Evolutionary conservation across 2,329 filamentous ascomycete genomes (phyloP).

Genomic region (Arthrobotrys entomopaga): DNA sequence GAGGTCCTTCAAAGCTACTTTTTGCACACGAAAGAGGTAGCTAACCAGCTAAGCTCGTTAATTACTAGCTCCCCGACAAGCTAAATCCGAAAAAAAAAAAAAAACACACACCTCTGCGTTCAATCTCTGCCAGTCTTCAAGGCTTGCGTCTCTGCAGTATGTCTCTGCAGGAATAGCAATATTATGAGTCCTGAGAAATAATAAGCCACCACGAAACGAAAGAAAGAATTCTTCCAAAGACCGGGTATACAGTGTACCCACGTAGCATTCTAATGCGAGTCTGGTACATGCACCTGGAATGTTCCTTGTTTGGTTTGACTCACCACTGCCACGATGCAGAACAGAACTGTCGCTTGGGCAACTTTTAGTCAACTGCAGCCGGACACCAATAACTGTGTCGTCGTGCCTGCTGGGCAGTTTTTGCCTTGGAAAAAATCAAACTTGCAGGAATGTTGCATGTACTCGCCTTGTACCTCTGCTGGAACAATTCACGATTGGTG

Average conservation of each 20-base stretch:
- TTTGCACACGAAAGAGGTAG: constrained; percentile 3
- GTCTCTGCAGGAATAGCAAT: constrained; percentile 11
- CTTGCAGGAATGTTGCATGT: constrained; percentile 42
- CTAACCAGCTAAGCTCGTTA: constrained; percentile 13
- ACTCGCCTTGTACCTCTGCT: constrained; percentile 26
- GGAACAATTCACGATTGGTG: constrained; percentile 48
- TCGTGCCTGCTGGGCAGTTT: constrained; percentile 26
- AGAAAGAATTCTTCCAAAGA: constrained; percentile 8
- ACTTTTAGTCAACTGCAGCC: constrained; percentile 34
- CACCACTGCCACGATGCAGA: constrained; percentile 23
- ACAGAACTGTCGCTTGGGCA: constrained; percentile 23
- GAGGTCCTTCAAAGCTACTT: constrained; percentile 7
- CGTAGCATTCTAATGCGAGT: constrained; percentile 22
- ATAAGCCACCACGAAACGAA: not conserved
- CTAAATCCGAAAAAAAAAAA: constrained; percentile 5
- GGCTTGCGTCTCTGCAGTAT: too few relatives aligned
- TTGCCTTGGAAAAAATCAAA: constrained; percentile 26
- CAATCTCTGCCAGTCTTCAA: too few relatives aligned
- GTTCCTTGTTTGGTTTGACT: constrained; percentile 31
- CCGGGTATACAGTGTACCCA: constrained; percentile 26
- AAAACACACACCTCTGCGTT: too few relatives aligned
- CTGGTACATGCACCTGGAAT: not conserved
- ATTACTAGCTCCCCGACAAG: not conserved
- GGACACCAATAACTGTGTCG: not conserved
- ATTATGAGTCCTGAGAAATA: constrained; percentile 14